Evolutionary conservation across 768 basidiomycete species (phyloP).

Genomic region (Pleurotus cornucopiae): DNA sequence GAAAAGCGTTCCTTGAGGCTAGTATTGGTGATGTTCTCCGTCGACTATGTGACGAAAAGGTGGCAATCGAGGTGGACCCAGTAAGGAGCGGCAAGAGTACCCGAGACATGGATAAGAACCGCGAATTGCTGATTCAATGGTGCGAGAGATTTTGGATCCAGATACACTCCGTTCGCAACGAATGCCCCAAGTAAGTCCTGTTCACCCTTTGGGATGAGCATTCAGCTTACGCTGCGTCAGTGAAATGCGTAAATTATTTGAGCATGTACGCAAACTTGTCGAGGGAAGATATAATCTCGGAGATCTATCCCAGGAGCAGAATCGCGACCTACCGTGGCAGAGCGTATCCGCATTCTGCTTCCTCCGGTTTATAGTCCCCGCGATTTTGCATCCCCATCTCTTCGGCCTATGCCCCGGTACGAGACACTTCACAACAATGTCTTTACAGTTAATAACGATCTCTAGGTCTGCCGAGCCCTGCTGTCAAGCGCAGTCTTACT

Average conservation of each 20-base stretch:
- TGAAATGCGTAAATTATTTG: slow-evolving; percentile 69
- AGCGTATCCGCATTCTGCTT: slow-evolving; percentile 89
- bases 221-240: slow-evolving; percentile 30
- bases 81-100: slow-evolving; percentile 54
- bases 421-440: slow-evolving; percentile 10
- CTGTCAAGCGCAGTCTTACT: slow-evolving; percentile 77
- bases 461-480: slow-evolving; percentile 59
- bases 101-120: slow-evolving; percentile 63
- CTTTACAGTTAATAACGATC: slow-evolving; percentile 10
- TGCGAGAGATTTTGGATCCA: slow-evolving; percentile 77
- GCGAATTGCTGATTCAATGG: slow-evolving; percentile 72
- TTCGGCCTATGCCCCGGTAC: slow-evolving; percentile 76
- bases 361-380: slow-evolving; percentile 85
- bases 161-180: slow-evolving; percentile 67
- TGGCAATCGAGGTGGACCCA: slow-evolving; percentile 82
- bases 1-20: slow-evolving; percentile 74
- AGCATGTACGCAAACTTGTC: slow-evolving; percentile 66
- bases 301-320: slow-evolving; percentile 34
- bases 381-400: slow-evolving; percentile 82
- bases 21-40: slow-evolving; percentile 73
- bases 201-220: slow-evolving; percentile 12
- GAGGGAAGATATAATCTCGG: slow-evolving; percentile 57
- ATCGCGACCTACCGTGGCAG: slow-evolving; percentile 65
- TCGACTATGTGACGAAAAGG: slow-evolving; percentile 64
- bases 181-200: slow-evolving; percentile 66